Base-by-base conservation (phyloP, 1,284 basidiomycete genomes). In the Takashimella tepidaria region DNA sequence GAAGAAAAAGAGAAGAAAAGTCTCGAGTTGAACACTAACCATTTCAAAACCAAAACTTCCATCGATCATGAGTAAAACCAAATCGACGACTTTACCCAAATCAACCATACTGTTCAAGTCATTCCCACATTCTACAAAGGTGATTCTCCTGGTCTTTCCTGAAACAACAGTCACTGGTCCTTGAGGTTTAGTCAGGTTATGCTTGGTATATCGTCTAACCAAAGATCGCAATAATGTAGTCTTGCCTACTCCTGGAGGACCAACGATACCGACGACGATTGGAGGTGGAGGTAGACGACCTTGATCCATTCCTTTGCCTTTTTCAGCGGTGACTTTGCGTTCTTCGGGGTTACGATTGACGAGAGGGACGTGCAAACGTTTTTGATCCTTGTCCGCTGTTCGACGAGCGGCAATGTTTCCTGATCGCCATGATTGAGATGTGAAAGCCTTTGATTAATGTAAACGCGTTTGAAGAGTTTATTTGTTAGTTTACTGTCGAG, bases 61-160 rank as follows among this genome's bases (percentile, higher is more conserved):
- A 69, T 99, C 96, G 63, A 98, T 89, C 91, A 98, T 93, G 60
- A 98, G 84, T 44, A 99, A 79, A 2, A 98, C 89, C 46, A 98
- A 80, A 76, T 98, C 96, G 4, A 91, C 95, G 56, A 98, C 84
- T 76, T 99, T 99, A 55, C 86, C 93, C 64, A 97, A 81, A 79
- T 99, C 96, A 59, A 98, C 89, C 93, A 98, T 98, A 47, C 91
- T 86, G 75, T 95, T 95, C 62, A 99, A 80, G 77, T 98, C 92
- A 72, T 93, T 98, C 67, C 95, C 93, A 78, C 92, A 98, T 76
- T 98, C 96, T 54, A 98, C 82, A 75, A 99, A 93, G 0, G 95
- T 98, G 21, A 98, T 79, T 13, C 96, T 81, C 46, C 92, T 82
- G 67, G 87, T 89, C 80, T 98, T 99, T 49, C 93, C 79, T 20